Base-by-base conservation (phyloP, 768 basidiomycete species). In the Boletus eberwhitei region DNA sequence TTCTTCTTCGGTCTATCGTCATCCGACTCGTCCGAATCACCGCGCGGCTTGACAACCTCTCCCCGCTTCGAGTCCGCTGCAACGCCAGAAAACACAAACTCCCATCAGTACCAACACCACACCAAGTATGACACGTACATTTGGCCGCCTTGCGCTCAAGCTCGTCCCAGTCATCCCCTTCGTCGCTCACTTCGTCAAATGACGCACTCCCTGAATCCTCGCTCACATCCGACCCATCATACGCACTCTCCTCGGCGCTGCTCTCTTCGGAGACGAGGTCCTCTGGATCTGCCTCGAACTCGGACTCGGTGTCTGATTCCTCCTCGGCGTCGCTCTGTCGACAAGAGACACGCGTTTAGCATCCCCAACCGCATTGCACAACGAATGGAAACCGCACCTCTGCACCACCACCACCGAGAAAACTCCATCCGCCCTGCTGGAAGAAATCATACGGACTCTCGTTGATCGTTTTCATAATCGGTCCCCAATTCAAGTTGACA, bases 391-490 rank as follows among this genome's bases (percentile, higher is more conserved):
- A 34, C 8, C 81, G 59, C 52, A 90, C 90, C 67, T 88, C 90
- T 31, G 80, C 88, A 54, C 79, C 81, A n/a, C 79, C 76, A 11
- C 82, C 76, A 39, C 87, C 86, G 14, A 87, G 84, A 56, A 98
- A 80, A 85, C 94, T 98, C 96, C 96, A 98, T 35, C 97, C 97
- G n/a, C 93, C 94, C 46, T 87, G 84, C 58, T 88, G 87, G 85
- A 95, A 99, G 76, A 98, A 99, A 29, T 90, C 92, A 61, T 89
- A 85, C 0, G 97, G 94, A 59, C 88, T 92, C 60, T 98, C 96
- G 59, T 97, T 97, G 73, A 98, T 87, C 37, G 93, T 95, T 73
- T 98, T 98, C 93, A 99, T 98, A 70, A 99, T 97, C 4, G 90
- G 90, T 6, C 87, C 86, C 97, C 96, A 99, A 66, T 97, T 96